Evolutionary conservation across 2,329 filamentous ascomycete species (phyloP).

Genomic region (Neurospora crassa): DNA sequence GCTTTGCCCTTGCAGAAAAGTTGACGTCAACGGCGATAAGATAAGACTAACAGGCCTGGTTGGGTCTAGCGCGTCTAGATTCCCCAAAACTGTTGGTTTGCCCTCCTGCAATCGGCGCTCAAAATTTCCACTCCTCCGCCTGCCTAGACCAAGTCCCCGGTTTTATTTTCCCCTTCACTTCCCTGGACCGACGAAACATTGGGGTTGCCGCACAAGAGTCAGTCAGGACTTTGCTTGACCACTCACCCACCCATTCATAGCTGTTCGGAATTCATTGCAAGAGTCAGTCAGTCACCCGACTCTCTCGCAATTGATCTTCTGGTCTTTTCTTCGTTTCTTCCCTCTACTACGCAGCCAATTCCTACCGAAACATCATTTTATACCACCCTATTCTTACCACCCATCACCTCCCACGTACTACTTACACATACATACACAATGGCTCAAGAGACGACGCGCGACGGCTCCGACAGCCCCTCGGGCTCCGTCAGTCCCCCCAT

Average conservation of each 20-base stretch:
- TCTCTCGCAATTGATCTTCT: neutral
- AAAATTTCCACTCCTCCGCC: neutral
- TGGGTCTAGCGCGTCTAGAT: neutral
- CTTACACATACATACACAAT: slow-evolving; percentile 14
- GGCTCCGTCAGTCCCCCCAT: slow-evolving; percentile 11
- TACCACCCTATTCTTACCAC: neutral
- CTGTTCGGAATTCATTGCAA: neutral
- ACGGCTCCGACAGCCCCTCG: slow-evolving; percentile 22
- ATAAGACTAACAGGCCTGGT: slow-evolving; percentile 1
- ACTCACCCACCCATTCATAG: neutral
- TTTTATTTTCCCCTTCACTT: neutral
- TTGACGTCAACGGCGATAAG: slow-evolving; percentile 5
- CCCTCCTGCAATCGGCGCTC: neutral
- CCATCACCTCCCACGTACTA: neutral
- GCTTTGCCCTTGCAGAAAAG: neutral
- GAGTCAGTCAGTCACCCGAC: neutral
- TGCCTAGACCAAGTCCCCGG: neutral
- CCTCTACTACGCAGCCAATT: neutral
- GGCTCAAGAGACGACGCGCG: slow-evolving; percentile 20
- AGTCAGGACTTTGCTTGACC: neutral
- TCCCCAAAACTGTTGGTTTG: neutral
- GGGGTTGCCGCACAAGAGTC: neutral
- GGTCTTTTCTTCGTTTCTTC: neutral
- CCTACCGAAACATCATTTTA: neutral
- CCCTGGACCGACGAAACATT: neutral